Base-by-base conservation (phyloP, 1,284 basidiomycete genomes). In the Fomitopsis palustris region DNA sequence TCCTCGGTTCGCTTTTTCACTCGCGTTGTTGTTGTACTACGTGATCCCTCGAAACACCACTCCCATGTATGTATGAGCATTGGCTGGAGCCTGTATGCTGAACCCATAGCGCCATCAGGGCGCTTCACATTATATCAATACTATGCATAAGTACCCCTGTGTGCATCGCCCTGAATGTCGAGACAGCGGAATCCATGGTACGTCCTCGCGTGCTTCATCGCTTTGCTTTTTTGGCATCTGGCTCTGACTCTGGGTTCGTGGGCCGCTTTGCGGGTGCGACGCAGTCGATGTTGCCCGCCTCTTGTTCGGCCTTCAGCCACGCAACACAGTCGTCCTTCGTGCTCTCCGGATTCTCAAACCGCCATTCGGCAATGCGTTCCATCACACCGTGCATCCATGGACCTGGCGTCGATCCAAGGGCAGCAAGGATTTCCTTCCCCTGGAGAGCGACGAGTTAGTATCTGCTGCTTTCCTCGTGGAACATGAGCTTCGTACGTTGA, bases 361-460 rank as follows among this genome's bases (percentile, higher is more conserved):
- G 93, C 92, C 93, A 96, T 61, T 86, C 83, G 23, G 92, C 71
- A 42, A 96, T 80, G 39, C 79, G 81, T 19, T 79, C 74, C n/a
- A 92, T 77, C 19, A 89, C 80, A 25, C 79, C 73, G 29, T 84
- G 81, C 6, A 87, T 84, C 85, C 92, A 88, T 2, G 83, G 82
- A 1, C 93, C 92, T 1, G 87, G 81, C 62, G 78, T 82, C 9
- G 77, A 77, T 2, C 77, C 78, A 8, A 96, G 77, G 4, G 85
- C 70, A 25, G 75, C 64, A 6, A 83, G 76, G 45, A 95, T 77
- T 55, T 89, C 83, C 47, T 80, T 84, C 2, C 95, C 95, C 94
- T 96, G 59, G 9, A 31, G 58, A 27, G n/a, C n/a, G 27, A 31
- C 51, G 27, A 7, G 27, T 51, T 27, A 51, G 17, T 14, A 19